A percentile compares a stretch with the other conserved stretches of the same genome.
Conservation (phyloP, 2,329 filamentous ascomycete genomes). For the Fusarium begoniae region DNA sequence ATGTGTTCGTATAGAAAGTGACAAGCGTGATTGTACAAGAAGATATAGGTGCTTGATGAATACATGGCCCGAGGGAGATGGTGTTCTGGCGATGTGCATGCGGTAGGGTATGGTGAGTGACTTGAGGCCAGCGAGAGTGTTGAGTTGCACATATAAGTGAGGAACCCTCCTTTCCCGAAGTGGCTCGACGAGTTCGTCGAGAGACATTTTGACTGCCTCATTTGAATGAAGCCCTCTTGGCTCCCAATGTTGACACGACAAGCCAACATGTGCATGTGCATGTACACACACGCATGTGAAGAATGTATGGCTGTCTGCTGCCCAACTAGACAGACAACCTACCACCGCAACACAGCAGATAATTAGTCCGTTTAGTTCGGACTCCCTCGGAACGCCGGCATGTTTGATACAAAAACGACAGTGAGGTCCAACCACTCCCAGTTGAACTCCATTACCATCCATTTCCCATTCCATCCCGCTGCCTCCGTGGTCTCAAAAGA, state of each 20-base stretch:
- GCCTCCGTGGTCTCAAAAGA: slow-evolving; percentile 13
- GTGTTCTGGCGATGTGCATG: slow-evolving; percentile 19
- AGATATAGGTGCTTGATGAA: slow-evolving; percentile 27
- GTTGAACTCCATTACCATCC: slow-evolving; percentile 27
- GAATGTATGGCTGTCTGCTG: not conserved
- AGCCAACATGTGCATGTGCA: not conserved
- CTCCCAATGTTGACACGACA: not conserved
- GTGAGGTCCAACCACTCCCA: slow-evolving; percentile 21
- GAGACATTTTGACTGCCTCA: not conserved
- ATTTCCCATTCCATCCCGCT: slow-evolving; percentile 6
- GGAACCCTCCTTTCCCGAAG: not conserved
- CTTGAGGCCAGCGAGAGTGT: slow-evolving; percentile 14
- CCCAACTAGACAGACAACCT: not conserved
- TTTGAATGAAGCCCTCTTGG: not conserved
- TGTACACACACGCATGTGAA: not conserved
- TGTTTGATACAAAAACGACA: slow-evolving; percentile 34
- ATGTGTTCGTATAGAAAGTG: slow-evolving; percentile 26
- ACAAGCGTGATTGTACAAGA: slow-evolving; percentile 30
- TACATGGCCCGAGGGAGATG: slow-evolving; percentile 30
- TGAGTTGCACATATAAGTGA: slow-evolving; percentile 16
- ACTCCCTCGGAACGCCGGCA: slow-evolving; percentile 30
- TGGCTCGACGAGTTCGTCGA: not conserved
- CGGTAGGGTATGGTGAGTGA: not conserved
- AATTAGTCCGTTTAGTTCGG: slow-evolving; percentile 21
- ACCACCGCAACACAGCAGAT: slow-evolving; percentile 3